Percentiles rank a stretch among this genome's conserved stretches.
Conservation (phyloP, 192 early-diverging fungal species). For the Coemansia sp. region DNA sequence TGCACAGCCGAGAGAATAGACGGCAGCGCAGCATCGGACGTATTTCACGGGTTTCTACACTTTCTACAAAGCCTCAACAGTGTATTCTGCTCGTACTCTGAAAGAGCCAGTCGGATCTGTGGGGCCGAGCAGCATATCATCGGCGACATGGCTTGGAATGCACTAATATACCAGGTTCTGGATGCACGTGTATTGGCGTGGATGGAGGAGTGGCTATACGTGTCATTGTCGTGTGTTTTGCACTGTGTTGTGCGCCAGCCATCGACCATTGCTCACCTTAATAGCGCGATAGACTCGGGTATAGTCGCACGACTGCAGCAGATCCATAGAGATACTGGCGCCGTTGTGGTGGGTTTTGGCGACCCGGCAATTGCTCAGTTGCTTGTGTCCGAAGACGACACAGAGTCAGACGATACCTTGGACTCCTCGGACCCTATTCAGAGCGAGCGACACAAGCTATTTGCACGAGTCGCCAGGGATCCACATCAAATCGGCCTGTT, state of each 20-base stretch:
- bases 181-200: background rate
- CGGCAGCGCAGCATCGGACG: background rate
- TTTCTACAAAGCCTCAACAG: background rate
- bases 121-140: background rate
- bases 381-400: background rate
- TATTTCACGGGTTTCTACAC: slow-evolving; percentile 3
- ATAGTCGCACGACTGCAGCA: background rate
- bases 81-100: background rate
- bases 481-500: background rate
- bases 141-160: slow-evolving; percentile 20
- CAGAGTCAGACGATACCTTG: background rate
- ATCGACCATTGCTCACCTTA: background rate
- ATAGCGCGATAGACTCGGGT: background rate
- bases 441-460: slow-evolving; percentile 3
- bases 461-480: background rate
- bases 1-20: background rate
- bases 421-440: background rate
- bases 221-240: slow-evolving; percentile 17
- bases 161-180: slow-evolving; percentile 23
- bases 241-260: slow-evolving; percentile 5
- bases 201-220: slow-evolving; percentile 31
- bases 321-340: background rate
- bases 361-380: background rate
- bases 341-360: background rate
- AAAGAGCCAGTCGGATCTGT: background rate